Conservation (phyloP, 306 rosid species). For the Luffa acutangula region DNA sequence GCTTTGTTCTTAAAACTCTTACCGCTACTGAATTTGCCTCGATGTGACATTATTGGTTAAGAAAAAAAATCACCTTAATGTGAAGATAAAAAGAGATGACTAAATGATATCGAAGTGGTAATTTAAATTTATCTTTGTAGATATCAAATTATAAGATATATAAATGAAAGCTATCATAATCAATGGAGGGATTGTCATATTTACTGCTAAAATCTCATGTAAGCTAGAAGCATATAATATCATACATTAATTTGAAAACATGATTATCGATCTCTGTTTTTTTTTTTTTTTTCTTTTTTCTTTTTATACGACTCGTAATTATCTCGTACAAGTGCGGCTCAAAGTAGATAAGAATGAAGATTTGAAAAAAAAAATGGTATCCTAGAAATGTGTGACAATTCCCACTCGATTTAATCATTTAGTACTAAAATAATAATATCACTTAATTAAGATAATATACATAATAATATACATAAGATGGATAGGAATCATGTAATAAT, state of each 20-base stretch:
- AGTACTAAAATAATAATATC: neutral
- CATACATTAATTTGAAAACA: neutral
- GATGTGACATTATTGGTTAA: neutral
- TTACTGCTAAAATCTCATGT: neutral
- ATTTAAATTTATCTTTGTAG: too few relatives aligned
- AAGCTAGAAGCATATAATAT: neutral
- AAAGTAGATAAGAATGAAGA: neutral
- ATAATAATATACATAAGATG: neutral
- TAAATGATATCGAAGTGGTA: too few relatives aligned
- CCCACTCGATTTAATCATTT: neutral
- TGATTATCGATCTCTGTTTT: neutral
- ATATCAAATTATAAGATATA: too few relatives aligned
- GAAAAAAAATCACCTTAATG: too few relatives aligned
- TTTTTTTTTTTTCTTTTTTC: too few relatives aligned
- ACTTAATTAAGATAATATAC: neutral
- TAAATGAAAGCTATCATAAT: too few relatives aligned
- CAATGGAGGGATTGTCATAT: too few relatives aligned
- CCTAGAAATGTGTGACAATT: neutral
- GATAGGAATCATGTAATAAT: neutral
- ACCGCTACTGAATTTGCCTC: neutral
- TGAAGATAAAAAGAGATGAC: too few relatives aligned
- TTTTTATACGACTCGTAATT: neutral
- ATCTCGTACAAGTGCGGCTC: neutral
- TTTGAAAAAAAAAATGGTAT: neutral
- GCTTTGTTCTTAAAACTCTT: neutral